phyloP scores from a whole-genome alignment of 108 stramenopile genomes.

The Cyclotella kingstonii region DNA sequence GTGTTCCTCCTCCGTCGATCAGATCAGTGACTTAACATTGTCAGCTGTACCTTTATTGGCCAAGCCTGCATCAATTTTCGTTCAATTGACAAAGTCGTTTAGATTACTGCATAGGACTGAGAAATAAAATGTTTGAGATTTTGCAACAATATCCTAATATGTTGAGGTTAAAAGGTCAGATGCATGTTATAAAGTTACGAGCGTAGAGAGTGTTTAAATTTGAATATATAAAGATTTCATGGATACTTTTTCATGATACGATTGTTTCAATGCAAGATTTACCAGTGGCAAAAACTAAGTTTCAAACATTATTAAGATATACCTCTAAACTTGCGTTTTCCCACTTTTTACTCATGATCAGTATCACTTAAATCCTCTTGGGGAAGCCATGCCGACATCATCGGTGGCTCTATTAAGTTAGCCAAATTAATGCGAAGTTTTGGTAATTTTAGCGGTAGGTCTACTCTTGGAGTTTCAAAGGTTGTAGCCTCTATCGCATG shows the following conservation, averaged over 20 bases:
- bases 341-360: too few species aligned
- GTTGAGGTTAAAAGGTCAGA: too few species aligned
- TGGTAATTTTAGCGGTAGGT: slow-evolving; percentile 25
- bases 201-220: too few species aligned
- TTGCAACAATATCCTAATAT: too few species aligned
- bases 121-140: too few species aligned
- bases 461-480: not conserved
- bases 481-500: not conserved
- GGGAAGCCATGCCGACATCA: slow-evolving; percentile 38
- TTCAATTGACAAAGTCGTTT: not conserved
- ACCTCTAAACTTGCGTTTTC: too few species aligned
- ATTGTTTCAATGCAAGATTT: too few species aligned
- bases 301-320: too few species aligned
- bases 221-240: too few species aligned
- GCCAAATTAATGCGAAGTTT: slow-evolving; percentile 29
- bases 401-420: slow-evolving; percentile 35
- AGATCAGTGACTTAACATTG: slow-evolving; percentile 48
- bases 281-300: too few species aligned
- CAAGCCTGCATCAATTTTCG: slow-evolving; percentile 4
- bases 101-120: slow-evolving; percentile 1
- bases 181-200: too few species aligned
- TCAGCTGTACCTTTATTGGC: not conserved
- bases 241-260: too few species aligned
- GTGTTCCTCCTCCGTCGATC: slow-evolving; percentile 59
- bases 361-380: slow-evolving; percentile 3